Evolutionary conservation across 2,329 filamentous ascomycete species (phyloP).

Genomic region (Alternaria triticimaculans): DNA sequence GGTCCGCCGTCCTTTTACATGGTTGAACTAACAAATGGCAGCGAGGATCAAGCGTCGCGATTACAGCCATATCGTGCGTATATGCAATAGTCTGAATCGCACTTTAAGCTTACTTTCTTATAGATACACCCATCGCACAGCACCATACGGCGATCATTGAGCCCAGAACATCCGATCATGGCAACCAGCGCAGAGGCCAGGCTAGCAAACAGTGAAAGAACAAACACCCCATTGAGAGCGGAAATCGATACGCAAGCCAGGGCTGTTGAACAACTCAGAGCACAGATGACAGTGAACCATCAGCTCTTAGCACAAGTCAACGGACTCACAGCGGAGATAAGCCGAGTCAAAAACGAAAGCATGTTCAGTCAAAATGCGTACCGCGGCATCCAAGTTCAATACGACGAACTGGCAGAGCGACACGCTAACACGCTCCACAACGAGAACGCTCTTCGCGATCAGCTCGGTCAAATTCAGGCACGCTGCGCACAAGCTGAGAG

Average conservation of each 20-base stretch:
- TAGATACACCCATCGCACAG: background rate
- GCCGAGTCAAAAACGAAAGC: background rate
- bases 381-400: background rate
- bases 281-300: background rate
- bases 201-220: background rate
- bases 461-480: background rate
- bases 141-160: background rate
- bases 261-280: background rate
- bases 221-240: background rate
- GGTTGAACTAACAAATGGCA: accelerated
- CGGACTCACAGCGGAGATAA: background rate
- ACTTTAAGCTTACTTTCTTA: background rate
- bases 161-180: background rate
- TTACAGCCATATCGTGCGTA: background rate
- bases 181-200: background rate
- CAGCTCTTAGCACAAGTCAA: background rate
- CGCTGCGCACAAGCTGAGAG: background rate
- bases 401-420: background rate
- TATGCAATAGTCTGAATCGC: background rate
- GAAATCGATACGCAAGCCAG: background rate
- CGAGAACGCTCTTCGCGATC: background rate
- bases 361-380: background rate
- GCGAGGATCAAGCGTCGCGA: background rate
- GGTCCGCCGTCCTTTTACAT: accelerated
- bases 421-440: background rate